These are phyloP conservation scores for Gymnopilus dilepis DNA, from an alignment of 768 basidiomycete species.

Conservation along the genomic window DNA sequence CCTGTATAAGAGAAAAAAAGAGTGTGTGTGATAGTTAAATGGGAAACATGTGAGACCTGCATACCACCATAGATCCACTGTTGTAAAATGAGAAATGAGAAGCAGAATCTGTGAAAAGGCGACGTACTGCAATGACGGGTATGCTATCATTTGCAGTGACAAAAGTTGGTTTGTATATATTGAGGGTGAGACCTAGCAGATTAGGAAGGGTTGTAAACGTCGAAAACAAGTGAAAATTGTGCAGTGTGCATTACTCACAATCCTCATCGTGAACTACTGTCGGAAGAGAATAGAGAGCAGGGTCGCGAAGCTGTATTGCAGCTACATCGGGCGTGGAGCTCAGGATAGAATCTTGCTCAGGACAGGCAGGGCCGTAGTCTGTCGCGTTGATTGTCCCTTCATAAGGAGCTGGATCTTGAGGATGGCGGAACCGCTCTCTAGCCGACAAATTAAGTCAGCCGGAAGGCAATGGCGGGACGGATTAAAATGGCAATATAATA, in stretches of 20 bases:
- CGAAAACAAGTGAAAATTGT: not conserved
- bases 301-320: constrained; percentile 31
- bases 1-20: not conserved
- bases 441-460: too few relatives aligned
- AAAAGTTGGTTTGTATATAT: constrained; percentile 46
- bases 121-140: constrained; percentile 57
- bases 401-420: constrained; percentile 43
- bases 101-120: not conserved
- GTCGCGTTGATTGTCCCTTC: constrained; percentile 42
- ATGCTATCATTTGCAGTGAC: constrained; percentile 46
- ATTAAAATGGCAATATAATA: too few relatives aligned
- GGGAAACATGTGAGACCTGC: constrained; percentile 20
- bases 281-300: constrained; percentile 22
- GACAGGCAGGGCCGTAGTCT: constrained; percentile 49
- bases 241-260: constrained; percentile 40
- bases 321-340: constrained; percentile 39
- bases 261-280: constrained; percentile 38
- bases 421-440: constrained; percentile 41
- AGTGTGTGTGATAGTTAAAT: constrained; percentile 7
- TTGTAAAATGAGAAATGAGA: constrained; percentile 40
- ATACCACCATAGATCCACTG: constrained; percentile 59
- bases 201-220: too few relatives aligned
- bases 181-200: constrained; percentile 25
- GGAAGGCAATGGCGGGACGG: too few relatives aligned
- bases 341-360: constrained; percentile 46